Percentiles rank a stretch among this genome's conserved stretches.
These are phyloP conservation scores for Hypoxylon sp. DNA, from an alignment of 2,329 filamentous ascomycete species.

Conservation along the genomic window DNA sequence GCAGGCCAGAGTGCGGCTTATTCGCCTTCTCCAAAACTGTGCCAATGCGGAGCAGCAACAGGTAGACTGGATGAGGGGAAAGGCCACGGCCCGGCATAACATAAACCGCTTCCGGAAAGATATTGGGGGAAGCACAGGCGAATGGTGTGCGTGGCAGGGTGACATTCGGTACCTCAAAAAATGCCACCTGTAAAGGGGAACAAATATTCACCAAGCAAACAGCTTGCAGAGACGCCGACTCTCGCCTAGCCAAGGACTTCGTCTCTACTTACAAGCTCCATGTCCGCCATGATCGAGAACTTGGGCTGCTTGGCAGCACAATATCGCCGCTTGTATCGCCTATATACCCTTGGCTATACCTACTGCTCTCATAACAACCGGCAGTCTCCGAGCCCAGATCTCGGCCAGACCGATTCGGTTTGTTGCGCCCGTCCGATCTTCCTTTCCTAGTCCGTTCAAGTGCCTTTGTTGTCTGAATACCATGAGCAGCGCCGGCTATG, in stretches of 20 bases:
- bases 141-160: constrained; percentile 23
- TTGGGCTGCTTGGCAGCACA: background rate
- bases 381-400: constrained; percentile 10
- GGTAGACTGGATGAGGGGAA: constrained; percentile 14
- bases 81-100: background rate
- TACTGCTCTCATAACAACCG: background rate
- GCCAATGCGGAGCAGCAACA: constrained; percentile 7
- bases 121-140: background rate
- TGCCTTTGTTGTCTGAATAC: background rate
- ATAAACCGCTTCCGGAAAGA: constrained; percentile 2
- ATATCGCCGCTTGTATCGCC: constrained; percentile 7
- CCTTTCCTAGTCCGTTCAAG: background rate
- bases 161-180: constrained; percentile 15
- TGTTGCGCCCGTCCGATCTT: background rate
- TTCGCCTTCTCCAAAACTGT: constrained; percentile 20
- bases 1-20: constrained; percentile 7
- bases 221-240: background rate
- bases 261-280: background rate
- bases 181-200: background rate
- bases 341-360: background rate
- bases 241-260: background rate
- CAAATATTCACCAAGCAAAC: background rate
- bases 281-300: background rate
- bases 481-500: background rate
- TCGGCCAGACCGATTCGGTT: background rate